Evolutionary conservation across 495 filamentous ascomycete species (phyloP).

Genomic region (Chaetomium tenue): DNA sequence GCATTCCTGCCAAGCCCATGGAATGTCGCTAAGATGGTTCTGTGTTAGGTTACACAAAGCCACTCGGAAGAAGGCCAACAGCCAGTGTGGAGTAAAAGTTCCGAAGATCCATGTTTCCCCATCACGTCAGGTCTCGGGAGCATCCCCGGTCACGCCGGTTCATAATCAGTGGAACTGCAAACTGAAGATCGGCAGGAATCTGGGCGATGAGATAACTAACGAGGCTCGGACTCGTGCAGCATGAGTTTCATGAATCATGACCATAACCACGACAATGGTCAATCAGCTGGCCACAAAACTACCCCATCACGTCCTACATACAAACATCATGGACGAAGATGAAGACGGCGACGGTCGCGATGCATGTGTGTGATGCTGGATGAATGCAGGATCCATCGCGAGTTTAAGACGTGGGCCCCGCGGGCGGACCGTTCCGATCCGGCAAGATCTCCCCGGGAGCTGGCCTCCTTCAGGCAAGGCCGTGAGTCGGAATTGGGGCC

Average conservation of each 20-base stretch:
- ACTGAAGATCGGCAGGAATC: neutral
- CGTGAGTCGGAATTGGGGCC: neutral
- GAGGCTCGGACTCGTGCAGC: too few species aligned
- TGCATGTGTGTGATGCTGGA: too few species aligned
- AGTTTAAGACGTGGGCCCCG: neutral
- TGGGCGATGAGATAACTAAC: too few species aligned
- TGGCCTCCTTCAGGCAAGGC: neutral
- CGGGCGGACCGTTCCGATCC: conserved; percentile 14
- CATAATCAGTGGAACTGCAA: neutral
- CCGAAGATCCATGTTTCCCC: neutral
- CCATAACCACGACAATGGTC: too few species aligned
- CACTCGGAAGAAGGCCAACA: neutral
- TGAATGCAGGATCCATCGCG: too few species aligned
- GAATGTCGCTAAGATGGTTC: too few species aligned
- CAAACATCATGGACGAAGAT: too few species aligned
- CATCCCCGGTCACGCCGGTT: neutral
- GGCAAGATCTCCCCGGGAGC: neutral
- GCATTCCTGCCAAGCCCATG: too few species aligned
- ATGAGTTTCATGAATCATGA: too few species aligned
- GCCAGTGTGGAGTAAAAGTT: neutral
- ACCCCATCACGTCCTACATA: too few species aligned
- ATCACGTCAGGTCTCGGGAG: neutral
- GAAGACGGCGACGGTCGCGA: too few species aligned
- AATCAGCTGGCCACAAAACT: too few species aligned
- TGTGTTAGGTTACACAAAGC: neutral